These are phyloP conservation scores for Theileria annulata DNA, from an alignment of 169 alveolate species.

Conservation along the genomic window DNA sequence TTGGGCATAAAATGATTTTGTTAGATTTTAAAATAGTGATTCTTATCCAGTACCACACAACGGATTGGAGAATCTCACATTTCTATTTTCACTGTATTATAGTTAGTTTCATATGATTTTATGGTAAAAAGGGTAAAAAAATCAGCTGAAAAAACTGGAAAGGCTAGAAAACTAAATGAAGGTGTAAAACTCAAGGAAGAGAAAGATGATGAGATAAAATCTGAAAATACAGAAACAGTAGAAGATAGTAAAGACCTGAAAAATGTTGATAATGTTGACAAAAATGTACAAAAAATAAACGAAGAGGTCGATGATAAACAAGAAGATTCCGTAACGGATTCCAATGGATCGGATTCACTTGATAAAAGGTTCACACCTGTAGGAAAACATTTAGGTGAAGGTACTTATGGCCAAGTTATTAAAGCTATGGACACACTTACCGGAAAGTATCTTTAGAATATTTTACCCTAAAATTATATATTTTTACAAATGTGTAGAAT, in stretches of 20 bases:
- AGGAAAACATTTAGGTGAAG: conserved; percentile 92
- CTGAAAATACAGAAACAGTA: not conserved
- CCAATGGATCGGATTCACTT: conserved; percentile 39
- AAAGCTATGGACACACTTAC: conserved; percentile 86
- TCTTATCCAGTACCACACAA: not conserved
- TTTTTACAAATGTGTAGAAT: conserved; percentile 29
- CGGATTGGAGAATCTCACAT: too few relatives aligned
- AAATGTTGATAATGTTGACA: not conserved
- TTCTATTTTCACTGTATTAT: not conserved
- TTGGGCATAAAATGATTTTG: not conserved
- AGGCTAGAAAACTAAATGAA: not conserved
- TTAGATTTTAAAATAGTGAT: not conserved
- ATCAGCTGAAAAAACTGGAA: not conserved
- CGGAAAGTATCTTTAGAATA: conserved; percentile 58
- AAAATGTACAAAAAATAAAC: not conserved
- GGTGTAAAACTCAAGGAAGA: not conserved
- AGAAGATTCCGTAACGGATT: not conserved
- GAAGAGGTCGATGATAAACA: not conserved
- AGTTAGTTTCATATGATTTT: not conserved
- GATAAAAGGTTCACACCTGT: conserved; percentile 71
- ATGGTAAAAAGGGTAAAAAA: not conserved
- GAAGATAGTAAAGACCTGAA: not conserved
- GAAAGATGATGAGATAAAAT: not conserved
- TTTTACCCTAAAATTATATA: conserved; percentile 7
- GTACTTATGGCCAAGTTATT: conserved; percentile 95